phyloP scores from a whole-genome alignment of 2,329 filamentous ascomycete genomes.

The Penicillium nordicum region DNA sequence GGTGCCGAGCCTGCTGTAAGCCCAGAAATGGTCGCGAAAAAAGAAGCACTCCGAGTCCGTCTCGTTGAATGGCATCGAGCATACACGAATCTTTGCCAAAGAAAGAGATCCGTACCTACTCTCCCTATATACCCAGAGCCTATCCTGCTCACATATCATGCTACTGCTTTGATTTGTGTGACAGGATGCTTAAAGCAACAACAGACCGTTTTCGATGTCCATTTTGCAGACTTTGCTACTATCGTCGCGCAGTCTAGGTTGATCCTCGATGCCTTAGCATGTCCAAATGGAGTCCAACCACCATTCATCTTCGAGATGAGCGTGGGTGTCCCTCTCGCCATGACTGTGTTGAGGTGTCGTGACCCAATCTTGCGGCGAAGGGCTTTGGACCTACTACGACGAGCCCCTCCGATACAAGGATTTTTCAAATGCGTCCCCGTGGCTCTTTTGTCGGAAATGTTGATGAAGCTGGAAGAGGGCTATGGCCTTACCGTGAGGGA shows the following conservation, averaged over 20 bases:
- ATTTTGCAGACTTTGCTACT: constrained; percentile 9
- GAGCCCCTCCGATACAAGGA: constrained; percentile 23
- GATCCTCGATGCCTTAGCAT: constrained; percentile 5
- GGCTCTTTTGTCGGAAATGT: constrained; percentile 15
- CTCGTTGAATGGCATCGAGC: constrained; percentile 9
- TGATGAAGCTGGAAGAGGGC: constrained; percentile 23
- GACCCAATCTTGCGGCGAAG: constrained; percentile 18
- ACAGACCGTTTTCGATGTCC: constrained; percentile 17
- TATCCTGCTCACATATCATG: constrained; percentile 8
- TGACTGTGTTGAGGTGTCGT: constrained; percentile 26
- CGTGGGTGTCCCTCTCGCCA: constrained; percentile 20
- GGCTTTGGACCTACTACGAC: constrained; percentile 20
- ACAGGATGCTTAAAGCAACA: constrained; percentile 13
- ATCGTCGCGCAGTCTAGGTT: constrained; percentile 12
- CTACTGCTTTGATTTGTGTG: constrained; percentile 12
- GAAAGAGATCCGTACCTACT: neutral
- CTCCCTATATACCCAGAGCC: constrained; percentile 3
- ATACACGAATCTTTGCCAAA: constrained; percentile 9
- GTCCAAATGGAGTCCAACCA: constrained; percentile 11
- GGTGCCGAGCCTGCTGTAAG: constrained; percentile 1
- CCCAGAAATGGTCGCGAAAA: constrained; percentile 1
- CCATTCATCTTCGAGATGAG: constrained; percentile 27
- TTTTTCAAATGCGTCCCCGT: constrained; percentile 23
- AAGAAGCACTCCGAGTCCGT: neutral
- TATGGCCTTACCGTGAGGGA: neutral